Evolutionary conservation across 108 stramenopile species (phyloP).

Genomic region (Skeletonema tropicum): DNA sequence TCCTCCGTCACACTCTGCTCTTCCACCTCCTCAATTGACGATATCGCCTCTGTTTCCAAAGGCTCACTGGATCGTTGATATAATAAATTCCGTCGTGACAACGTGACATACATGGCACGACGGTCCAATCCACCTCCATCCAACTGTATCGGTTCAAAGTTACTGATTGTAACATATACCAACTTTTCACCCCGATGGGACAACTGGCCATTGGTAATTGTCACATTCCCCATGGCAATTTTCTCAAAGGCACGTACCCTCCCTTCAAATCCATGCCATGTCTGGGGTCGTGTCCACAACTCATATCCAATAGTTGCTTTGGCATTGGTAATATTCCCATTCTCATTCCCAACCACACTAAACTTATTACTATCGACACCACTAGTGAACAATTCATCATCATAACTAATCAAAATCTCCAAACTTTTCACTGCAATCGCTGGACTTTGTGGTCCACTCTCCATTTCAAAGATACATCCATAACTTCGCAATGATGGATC

Average conservation of each 20-base stretch:
- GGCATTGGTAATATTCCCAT: background rate
- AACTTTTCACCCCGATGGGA: conserved; percentile 2
- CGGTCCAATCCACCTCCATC: conserved; percentile 15
- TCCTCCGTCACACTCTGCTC: background rate
- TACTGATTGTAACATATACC: background rate
- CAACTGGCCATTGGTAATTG: background rate
- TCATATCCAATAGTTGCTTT: background rate
- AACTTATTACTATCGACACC: no score
- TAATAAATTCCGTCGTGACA: background rate
- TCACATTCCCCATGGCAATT: background rate
- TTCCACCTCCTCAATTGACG: background rate
- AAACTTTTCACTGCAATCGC: background rate
- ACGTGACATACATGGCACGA: conserved; percentile 17
- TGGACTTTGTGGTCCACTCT: background rate
- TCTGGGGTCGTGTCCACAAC: conserved; percentile 1
- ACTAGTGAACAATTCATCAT: background rate
- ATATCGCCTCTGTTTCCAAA: background rate
- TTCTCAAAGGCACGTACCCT: background rate
- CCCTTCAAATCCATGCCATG: conserved; percentile 20
- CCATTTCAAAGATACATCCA: conserved; percentile 16
- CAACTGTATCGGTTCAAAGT: conserved; percentile 8
- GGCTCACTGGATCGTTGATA: conserved; percentile 8
- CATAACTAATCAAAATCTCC: conserved; percentile 15
- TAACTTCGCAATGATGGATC: conserved; percentile 3
- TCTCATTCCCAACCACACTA: no score